A percentile compares a stretch with the other conserved stretches of the same genome.
Evolutionary conservation across 2,329 filamentous ascomycete species (phyloP).

Genomic region (Colletotrichum echinochloae): DNA sequence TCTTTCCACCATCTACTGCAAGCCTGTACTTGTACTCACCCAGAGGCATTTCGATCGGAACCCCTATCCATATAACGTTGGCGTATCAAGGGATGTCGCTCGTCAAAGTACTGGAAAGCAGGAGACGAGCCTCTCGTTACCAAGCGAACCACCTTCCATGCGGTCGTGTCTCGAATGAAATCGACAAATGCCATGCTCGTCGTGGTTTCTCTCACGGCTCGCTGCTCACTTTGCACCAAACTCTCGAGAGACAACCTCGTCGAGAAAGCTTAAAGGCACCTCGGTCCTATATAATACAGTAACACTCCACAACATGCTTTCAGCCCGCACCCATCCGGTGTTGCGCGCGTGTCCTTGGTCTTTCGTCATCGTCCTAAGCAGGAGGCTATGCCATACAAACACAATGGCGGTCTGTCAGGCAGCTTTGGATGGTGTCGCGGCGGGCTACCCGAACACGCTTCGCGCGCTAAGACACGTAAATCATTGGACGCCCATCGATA

Average conservation of each 20-base stretch:
- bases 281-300: slow-evolving; percentile 14
- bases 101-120: slow-evolving; percentile 34
- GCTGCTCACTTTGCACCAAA: not conserved
- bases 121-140: slow-evolving; percentile 19
- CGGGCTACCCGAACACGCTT: not conserved
- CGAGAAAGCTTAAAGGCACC: not conserved
- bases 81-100: slow-evolving; percentile 24
- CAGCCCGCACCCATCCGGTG: not conserved
- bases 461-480: not conserved
- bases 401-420: too few species aligned
- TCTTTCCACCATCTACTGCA: not conserved
- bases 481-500: not conserved
- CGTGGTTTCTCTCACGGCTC: not conserved
- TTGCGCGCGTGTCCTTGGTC: not conserved
- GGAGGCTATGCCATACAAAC: not conserved
- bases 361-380: slow-evolving; percentile 13
- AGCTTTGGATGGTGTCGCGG: not conserved
- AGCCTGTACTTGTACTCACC: not conserved
- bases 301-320: not conserved
- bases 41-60: not conserved
- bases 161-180: slow-evolving; percentile 31
- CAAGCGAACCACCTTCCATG: slow-evolving; percentile 26
- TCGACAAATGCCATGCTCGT: slow-evolving; percentile 30
- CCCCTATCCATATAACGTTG: slow-evolving; percentile 17
- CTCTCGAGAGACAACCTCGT: not conserved